phyloP scores from a whole-genome alignment of 1,139 yeast genomes.

The Kurtzmaniella quercitrusa region DNA sequence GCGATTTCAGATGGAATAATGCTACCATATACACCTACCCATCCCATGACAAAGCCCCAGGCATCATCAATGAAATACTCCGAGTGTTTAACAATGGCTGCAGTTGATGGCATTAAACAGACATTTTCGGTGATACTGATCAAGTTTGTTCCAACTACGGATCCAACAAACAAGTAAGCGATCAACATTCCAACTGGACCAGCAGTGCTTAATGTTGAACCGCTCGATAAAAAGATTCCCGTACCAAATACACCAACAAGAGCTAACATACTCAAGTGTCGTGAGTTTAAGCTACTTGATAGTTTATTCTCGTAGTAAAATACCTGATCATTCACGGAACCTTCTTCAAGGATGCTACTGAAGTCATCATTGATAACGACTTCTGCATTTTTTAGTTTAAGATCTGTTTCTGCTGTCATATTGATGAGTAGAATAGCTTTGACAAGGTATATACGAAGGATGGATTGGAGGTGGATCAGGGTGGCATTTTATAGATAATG shows the following conservation, averaged over 20 bases:
- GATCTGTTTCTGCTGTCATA: not conserved
- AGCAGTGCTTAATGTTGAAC: conserved; percentile 13
- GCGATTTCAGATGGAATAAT: conserved; percentile 12
- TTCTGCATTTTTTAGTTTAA: not conserved
- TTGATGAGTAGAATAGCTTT: no score
- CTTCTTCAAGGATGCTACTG: not conserved
- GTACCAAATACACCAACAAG: conserved; percentile 28
- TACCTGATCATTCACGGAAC: not conserved
- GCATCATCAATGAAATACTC: conserved; percentile 25
- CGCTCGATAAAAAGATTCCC: conserved; percentile 20
- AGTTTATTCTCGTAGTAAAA: conserved; percentile 13
- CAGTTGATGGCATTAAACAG: conserved; percentile 27
- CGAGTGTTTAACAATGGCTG: conserved; percentile 25
- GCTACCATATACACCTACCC: conserved; percentile 15
- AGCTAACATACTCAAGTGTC: conserved; percentile 31
- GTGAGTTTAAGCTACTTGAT: conserved; percentile 17
- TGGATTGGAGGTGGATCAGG: no score
- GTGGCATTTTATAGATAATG: no score
- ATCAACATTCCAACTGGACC: conserved; percentile 22
- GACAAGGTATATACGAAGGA: no score
- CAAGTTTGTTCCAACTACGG: conserved; percentile 20
- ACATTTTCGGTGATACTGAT: conserved; percentile 25
- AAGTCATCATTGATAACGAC: not conserved
- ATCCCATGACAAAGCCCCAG: conserved; percentile 24
- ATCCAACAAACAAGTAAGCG: conserved; percentile 19